Percentiles rank a stretch among this genome's conserved stretches.
Conservation (phyloP, 1,139 yeast species). For the Scheffersomyces insectosa region DNA sequence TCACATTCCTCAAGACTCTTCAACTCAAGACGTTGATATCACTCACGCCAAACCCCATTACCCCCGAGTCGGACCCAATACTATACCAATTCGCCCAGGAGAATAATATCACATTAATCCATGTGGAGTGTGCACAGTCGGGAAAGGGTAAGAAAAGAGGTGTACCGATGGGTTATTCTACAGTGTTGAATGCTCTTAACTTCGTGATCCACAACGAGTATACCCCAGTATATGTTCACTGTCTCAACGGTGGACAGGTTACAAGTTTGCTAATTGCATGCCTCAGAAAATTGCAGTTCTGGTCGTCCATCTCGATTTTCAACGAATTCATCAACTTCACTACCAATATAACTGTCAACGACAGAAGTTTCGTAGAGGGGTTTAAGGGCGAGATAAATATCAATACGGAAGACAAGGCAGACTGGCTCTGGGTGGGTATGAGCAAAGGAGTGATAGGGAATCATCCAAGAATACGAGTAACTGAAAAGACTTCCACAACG, state of each 20-base stretch:
- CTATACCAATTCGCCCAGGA: slow-evolving; percentile 51
- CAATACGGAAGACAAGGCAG: slow-evolving; percentile 49
- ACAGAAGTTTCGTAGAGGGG: slow-evolving; percentile 78
- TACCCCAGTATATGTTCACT: slow-evolving; percentile 80
- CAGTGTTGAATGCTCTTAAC: slow-evolving; percentile 59
- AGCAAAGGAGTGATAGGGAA: slow-evolving; percentile 55
- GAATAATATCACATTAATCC: slow-evolving; percentile 54
- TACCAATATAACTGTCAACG: slow-evolving; percentile 79
- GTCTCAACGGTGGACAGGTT: slow-evolving; percentile 87
- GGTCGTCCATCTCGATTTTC: slow-evolving; percentile 88
- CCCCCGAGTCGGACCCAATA: slow-evolving; percentile 50
- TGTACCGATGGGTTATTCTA: slow-evolving; percentile 71
- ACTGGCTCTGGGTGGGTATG: slow-evolving; percentile 79
- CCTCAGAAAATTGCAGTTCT: slow-evolving; percentile 75
- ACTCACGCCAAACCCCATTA: slow-evolving; percentile 74
- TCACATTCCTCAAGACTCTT: slow-evolving; percentile 68
- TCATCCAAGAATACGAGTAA: slow-evolving; percentile 43
- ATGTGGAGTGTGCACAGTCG: slow-evolving; percentile 63
- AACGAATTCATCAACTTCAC: slow-evolving; percentile 82
- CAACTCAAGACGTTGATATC: slow-evolving; percentile 73
- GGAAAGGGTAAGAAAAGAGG: slow-evolving; percentile 79
- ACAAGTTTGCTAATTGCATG: slow-evolving; percentile 86
- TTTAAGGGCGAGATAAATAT: slow-evolving; percentile 66
- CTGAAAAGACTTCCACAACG: slow-evolving; percentile 14
- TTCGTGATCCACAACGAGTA: slow-evolving; percentile 57